phyloP scores from a whole-genome alignment of 2,329 filamentous ascomycete species.

The Laburnicola sp. region DNA sequence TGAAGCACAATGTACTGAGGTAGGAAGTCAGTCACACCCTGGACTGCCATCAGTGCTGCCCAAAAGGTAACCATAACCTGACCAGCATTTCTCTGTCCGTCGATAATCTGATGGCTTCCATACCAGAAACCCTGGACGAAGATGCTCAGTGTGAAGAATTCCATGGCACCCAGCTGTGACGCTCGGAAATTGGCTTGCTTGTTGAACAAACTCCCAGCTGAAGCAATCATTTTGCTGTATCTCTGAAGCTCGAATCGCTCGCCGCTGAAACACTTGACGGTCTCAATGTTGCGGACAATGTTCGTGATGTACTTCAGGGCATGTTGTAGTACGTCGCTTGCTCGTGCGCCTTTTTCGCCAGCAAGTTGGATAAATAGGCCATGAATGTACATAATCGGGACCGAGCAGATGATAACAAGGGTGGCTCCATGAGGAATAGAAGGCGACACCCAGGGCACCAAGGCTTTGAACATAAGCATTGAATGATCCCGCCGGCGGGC shows the following conservation, averaged over 20 bases:
- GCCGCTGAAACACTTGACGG: conserved; percentile 84
- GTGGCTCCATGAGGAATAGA: conserved; percentile 83
- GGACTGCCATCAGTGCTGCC: conserved; percentile 73
- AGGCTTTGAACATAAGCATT: conserved; percentile 66
- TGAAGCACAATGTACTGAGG: conserved; percentile 77
- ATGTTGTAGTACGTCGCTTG: conserved; percentile 69
- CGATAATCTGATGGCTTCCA: conserved; percentile 69
- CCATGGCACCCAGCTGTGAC: conserved; percentile 71
- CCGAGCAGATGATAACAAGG: conserved; percentile 72
- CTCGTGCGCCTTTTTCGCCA: conserved; percentile 67
- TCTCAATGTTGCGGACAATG: conserved; percentile 74
- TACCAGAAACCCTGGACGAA: conserved; percentile 94
- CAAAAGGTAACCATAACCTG: conserved; percentile 84
- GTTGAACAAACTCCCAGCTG: conserved; percentile 65
- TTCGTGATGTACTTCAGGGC: conserved; percentile 73
- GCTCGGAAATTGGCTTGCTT: conserved; percentile 70
- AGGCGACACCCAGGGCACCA: conserved; percentile 69
- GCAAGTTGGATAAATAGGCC: conserved; percentile 60
- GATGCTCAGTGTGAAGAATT: conserved; percentile 73
- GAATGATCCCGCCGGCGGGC: conserved; percentile 70
- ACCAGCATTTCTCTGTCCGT: conserved; percentile 62
- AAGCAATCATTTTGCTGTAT: conserved; percentile 62
- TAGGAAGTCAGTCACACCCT: conserved; percentile 72
- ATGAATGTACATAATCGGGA: conserved; percentile 71
- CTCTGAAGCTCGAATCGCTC: conserved; percentile 68